Base-by-base conservation (phyloP, 2,329 filamentous ascomycete species). In the Cercospora brassicicola region DNA sequence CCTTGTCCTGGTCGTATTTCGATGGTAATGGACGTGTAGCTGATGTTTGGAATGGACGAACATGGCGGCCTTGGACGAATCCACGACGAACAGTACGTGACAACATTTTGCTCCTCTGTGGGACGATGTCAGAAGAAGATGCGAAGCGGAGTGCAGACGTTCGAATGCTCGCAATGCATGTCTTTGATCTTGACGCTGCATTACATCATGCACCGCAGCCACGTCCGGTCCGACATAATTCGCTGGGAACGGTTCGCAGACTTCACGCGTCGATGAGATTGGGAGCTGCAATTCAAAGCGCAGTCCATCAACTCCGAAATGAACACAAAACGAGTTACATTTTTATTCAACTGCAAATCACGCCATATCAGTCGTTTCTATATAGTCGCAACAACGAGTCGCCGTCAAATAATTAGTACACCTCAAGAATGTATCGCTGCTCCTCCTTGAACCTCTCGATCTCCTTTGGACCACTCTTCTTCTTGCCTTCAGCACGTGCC, bases 381-480 rank as follows among this genome's bases (percentile, higher is more conserved):
- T 23, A 48, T 51, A 23, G 5, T 26, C 9, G 45, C 45, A 23
- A 51, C 18, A 51, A 11, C 45, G 45, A 4, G 20, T 23, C 10
- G 4, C 18, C 9, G 7, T 13, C 28, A 8, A 30, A 28, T 7
- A n/a, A 57, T 69, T 75, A 98, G 82, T 98, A 98, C 65, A 98
- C 95, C 84, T 99, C 95, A 65, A 99, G 86, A 62, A 99, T 94
- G 82, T 98, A 99, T 78, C 95, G 87, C 70, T 91, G 88, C 75
- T 93, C 90, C 80, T 99, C 95, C 90, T 99, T 99, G 75, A 99
- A 84, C 82, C 91, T 90, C 85, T 99, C 96, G 84, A 99, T 98
- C 86, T 96, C 93, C 86, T 90, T 92, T 26, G 65, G 61, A 11
- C 73, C 73, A 57, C 68, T 69, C 68, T 69, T 72, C 73, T 73